These are phyloP conservation scores for Biscogniauxia mediterranea DNA, from an alignment of 2,329 filamentous ascomycete genomes.

Conservation along the genomic window DNA sequence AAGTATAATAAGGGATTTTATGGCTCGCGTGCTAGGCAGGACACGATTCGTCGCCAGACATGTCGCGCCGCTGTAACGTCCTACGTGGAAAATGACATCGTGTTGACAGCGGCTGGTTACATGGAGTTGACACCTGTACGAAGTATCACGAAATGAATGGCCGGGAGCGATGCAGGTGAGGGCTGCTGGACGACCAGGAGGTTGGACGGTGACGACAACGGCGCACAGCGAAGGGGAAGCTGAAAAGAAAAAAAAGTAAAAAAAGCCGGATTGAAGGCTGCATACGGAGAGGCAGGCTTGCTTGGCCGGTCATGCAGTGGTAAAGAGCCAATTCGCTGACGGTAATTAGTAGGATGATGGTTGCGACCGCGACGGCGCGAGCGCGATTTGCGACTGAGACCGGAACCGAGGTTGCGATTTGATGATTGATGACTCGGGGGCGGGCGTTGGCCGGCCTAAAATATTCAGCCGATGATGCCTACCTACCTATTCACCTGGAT, in stretches of 20 bases:
- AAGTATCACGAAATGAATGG: neutral
- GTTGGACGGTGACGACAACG: neutral
- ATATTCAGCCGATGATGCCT: neutral
- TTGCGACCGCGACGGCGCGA: no score
- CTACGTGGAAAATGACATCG: neutral
- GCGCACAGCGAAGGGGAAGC: neutral
- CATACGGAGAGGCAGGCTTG: neutral
- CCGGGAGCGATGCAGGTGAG: neutral
- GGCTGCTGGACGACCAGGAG: neutral
- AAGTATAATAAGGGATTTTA: neutral
- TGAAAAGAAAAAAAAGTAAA: neutral
- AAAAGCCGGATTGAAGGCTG: neutral
- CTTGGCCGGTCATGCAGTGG: neutral
- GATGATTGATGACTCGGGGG: neutral
- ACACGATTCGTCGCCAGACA: neutral
- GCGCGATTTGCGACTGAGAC: neutral
- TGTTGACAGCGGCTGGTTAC: conserved; percentile 14
- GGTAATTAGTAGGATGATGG: no score
- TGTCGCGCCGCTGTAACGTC: neutral
- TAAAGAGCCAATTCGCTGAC: neutral
- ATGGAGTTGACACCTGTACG: conserved; percentile 5
- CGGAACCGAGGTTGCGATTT: neutral
- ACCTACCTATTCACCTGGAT: neutral
- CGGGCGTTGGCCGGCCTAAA: neutral
- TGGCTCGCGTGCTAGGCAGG: neutral